Percentiles rank a stretch among this genome's conserved stretches.
These are phyloP conservation scores for Phialemonium atrogriseum DNA, from an alignment of 2,329 filamentous ascomycete genomes.

Conservation along the genomic window DNA sequence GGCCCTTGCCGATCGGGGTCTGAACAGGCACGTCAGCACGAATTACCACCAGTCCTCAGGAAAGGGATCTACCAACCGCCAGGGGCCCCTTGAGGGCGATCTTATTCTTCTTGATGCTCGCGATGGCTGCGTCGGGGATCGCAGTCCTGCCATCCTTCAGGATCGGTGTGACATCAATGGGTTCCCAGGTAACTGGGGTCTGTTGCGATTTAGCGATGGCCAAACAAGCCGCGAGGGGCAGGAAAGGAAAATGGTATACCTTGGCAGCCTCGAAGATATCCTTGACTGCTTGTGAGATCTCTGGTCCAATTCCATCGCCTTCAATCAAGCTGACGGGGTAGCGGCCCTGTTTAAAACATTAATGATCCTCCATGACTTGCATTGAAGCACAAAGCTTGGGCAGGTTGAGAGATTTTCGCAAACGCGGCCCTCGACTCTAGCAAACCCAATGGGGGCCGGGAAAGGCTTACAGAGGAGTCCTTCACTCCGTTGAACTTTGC, in stretches of 20 bases:
- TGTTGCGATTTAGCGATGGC: slow-evolving; percentile 30
- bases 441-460: no score
- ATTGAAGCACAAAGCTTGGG: slow-evolving; percentile 5
- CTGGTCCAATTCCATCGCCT: slow-evolving; percentile 96
- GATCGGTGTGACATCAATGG: slow-evolving; percentile 89
- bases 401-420: slow-evolving; percentile 16
- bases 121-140: slow-evolving; percentile 87
- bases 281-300: slow-evolving; percentile 97
- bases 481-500: slow-evolving; percentile 92
- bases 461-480: slow-evolving; percentile 67
- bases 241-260: slow-evolving; percentile 40
- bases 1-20: slow-evolving; percentile 96
- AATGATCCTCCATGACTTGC: slow-evolving; percentile 9
- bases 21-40: slow-evolving; percentile 25
- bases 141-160: slow-evolving; percentile 92
- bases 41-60: not conserved
- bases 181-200: slow-evolving; percentile 94
- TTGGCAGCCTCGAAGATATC: slow-evolving; percentile 96
- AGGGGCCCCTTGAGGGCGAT: slow-evolving; percentile 97
- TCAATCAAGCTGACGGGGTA: slow-evolving; percentile 96
- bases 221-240: not conserved
- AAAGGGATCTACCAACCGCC: slow-evolving; percentile 53
- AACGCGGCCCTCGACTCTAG: no score
- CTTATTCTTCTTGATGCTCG: slow-evolving; percentile 90
- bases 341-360: slow-evolving; percentile 58